Conservation (phyloP, 2,329 filamentous ascomycete species). For the Talaromyces marneffei region DNA sequence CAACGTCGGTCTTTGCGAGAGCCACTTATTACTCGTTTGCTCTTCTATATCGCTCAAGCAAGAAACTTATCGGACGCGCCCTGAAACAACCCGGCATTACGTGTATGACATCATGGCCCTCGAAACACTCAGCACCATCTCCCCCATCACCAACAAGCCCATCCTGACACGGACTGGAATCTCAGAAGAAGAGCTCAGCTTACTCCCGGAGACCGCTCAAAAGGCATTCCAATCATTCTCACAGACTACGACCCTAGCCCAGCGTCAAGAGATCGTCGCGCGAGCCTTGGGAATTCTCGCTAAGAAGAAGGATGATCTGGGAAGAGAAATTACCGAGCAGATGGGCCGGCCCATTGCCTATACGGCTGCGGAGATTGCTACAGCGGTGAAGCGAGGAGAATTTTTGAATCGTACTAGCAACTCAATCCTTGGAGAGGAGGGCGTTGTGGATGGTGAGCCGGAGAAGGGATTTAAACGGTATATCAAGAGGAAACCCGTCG, state of each 20-base stretch:
- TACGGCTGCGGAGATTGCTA: conserved; percentile 74
- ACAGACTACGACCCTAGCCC: conserved; percentile 67
- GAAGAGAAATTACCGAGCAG: conserved; percentile 80
- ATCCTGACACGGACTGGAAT: conserved; percentile 74
- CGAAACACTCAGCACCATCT: conserved; percentile 70
- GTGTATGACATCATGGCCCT: conserved; percentile 38
- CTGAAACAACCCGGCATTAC: neutral
- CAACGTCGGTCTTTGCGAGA: neutral
- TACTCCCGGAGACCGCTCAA: conserved; percentile 65
- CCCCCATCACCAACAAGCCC: conserved; percentile 78
- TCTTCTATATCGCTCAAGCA: neutral
- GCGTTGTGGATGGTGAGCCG: conserved; percentile 64
- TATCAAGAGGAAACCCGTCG: conserved; percentile 81
- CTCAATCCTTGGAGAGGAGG: conserved; percentile 64
- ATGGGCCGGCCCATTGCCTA: conserved; percentile 93
- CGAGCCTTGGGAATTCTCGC: conserved; percentile 68
- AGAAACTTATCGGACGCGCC: neutral
- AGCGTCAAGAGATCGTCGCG: conserved; percentile 74
- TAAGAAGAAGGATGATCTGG: conserved; percentile 71
- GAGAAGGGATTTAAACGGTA: conserved; percentile 88
- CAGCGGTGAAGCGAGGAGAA: conserved; percentile 76
- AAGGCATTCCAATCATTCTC: conserved; percentile 72
- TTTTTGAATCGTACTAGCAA: conserved; percentile 80
- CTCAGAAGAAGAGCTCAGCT: conserved; percentile 62
- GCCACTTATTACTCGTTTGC: neutral